A percentile compares a stretch with the other conserved stretches of the same genome.
Evolutionary conservation across 257 asterid species (phyloP).

Genomic region (Solanum megistacrolobum): DNA sequence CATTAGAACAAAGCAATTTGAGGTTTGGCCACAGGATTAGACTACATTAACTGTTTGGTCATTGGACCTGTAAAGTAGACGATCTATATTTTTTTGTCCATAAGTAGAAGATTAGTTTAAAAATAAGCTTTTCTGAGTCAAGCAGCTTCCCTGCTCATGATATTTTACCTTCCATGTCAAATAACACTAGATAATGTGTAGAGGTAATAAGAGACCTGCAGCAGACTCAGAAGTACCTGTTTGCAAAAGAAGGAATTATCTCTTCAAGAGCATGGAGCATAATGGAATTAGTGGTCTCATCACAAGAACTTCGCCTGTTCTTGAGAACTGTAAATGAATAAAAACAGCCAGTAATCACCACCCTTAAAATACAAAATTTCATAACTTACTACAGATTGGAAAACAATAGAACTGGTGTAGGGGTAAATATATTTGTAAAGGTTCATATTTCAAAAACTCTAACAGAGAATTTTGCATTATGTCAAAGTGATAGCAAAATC

Average conservation of each 20-base stretch:
- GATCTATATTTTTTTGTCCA: not conserved
- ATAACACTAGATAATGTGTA: not conserved
- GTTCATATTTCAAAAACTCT: not conserved
- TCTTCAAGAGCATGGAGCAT: constrained; percentile 7
- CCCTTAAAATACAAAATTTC: not conserved
- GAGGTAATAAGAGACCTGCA: not conserved
- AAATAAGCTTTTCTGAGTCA: not conserved
- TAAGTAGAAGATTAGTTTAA: not conserved
- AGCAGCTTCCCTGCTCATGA: not conserved
- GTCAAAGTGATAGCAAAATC: not conserved
- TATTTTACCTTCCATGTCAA: not conserved
- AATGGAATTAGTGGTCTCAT: constrained; percentile 2
- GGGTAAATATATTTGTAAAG: not conserved
- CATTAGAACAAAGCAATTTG: not conserved
- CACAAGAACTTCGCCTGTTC: not conserved
- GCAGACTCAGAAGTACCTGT: constrained; percentile 2
- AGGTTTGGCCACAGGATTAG: not conserved
- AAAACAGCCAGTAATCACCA: not conserved
- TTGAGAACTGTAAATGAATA: not conserved
- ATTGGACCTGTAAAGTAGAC: not conserved
- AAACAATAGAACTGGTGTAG: not conserved
- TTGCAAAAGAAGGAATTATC: constrained; percentile 15
- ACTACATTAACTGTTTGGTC: not conserved
- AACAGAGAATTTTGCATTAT: not conserved
- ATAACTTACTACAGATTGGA: not conserved